Percentiles rank a stretch among this genome's conserved stretches.
Evolutionary conservation across 2,329 filamentous ascomycete genomes (phyloP).

Genomic region (Lecanicillium sp.): DNA sequence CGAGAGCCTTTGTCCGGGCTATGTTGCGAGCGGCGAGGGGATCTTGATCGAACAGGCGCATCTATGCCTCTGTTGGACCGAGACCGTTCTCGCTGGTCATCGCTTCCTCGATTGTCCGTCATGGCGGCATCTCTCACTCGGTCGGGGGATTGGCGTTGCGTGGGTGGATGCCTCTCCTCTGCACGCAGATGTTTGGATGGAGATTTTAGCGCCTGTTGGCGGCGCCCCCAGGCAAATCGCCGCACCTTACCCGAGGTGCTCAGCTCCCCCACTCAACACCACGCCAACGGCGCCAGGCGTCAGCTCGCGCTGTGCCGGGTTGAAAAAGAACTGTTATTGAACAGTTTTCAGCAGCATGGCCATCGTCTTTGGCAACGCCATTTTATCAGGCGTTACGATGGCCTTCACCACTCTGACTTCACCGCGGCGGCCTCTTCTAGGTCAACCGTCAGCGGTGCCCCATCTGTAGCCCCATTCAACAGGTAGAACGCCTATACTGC

Average conservation of each 20-base stretch:
- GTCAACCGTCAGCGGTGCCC: too few species aligned
- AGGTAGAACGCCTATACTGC: too few species aligned
- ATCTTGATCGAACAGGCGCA: slow-evolving; percentile 22
- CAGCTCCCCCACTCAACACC: slow-evolving; percentile 2
- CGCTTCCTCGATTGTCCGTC: slow-evolving; percentile 28
- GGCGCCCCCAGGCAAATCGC: slow-evolving; percentile 21
- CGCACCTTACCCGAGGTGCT: slow-evolving; percentile 28
- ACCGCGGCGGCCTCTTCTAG: too few species aligned
- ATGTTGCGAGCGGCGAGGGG: slow-evolving; percentile 23
- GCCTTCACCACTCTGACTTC: neutral
- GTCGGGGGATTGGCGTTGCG: slow-evolving; percentile 21
- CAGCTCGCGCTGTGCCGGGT: too few species aligned
- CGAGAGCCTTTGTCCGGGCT: slow-evolving; percentile 19
- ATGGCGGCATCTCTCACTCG: slow-evolving; percentile 32
- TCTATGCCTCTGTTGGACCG: slow-evolving; percentile 26
- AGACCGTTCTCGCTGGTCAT: slow-evolving; percentile 29
- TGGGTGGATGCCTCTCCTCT: slow-evolving; percentile 17
- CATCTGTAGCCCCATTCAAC: too few species aligned
- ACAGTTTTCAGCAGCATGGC: neutral
- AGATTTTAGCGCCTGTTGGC: slow-evolving; percentile 32
- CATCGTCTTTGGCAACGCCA: neutral
- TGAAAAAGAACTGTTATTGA: neutral
- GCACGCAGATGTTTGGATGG: slow-evolving; percentile 18
- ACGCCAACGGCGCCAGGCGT: too few species aligned
- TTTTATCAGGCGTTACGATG: neutral